A percentile compares a stretch with the other conserved stretches of the same genome.
Evolutionary conservation across 78 protist species (phyloP).

Genomic region (Anaeramoeba flamelloides): DNA sequence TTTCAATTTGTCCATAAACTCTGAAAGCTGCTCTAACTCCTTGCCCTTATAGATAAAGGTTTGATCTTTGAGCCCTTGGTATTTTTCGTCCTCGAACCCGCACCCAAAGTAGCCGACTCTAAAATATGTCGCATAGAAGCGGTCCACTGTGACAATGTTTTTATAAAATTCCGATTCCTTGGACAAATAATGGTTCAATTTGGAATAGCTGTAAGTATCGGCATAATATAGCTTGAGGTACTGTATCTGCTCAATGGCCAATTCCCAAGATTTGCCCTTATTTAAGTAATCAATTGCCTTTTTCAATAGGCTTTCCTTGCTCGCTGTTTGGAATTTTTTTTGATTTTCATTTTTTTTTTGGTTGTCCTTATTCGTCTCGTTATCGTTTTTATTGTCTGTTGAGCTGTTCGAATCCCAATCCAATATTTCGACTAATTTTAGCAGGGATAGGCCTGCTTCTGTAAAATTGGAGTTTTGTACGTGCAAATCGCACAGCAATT

Average conservation of each 20-base stretch:
- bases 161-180: conserved; percentile 27
- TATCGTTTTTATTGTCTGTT: too few species aligned
- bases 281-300: conserved; percentile 33
- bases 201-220: conserved; percentile 27
- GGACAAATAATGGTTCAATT: conserved; percentile 13
- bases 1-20: conserved; percentile 29
- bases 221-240: conserved; percentile 27
- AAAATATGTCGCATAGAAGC: conserved; percentile 48
- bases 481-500: conserved; percentile 35
- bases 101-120: conserved; percentile 48
- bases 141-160: conserved; percentile 29
- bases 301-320: conserved; percentile 25
- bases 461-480: conserved; percentile 23
- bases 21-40: conserved; percentile 36
- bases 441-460: conserved; percentile 41
- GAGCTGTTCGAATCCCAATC: conserved; percentile 23
- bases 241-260: conserved; percentile 23
- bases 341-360: too few species aligned
- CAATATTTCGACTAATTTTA: conserved; percentile 36
- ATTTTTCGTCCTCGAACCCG: conserved; percentile 18
- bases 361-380: too few species aligned
- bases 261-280: conserved; percentile 52
- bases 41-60: conserved; percentile 45
- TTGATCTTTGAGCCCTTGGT: too few species aligned
- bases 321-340: conserved; percentile 1